Evolutionary conservation across 2,329 filamentous ascomycete species (phyloP).

Genomic region (Blastomyces parvus): DNA sequence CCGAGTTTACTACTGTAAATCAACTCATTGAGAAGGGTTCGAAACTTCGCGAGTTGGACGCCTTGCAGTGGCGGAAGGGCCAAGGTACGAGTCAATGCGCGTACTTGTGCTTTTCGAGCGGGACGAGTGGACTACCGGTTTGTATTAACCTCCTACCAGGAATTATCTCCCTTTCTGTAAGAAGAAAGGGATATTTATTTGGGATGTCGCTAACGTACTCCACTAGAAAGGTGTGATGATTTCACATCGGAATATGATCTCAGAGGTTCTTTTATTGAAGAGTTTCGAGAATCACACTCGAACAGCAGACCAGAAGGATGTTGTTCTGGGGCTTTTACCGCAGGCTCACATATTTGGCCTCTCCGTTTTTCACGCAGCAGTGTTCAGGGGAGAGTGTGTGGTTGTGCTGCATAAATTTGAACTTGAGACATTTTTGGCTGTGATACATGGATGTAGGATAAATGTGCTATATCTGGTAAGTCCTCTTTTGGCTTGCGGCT

Average conservation of each 20-base stretch:
- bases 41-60: conserved; percentile 44
- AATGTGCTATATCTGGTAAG: conserved; percentile 52
- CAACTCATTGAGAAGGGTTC: conserved; percentile 52
- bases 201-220: not conserved
- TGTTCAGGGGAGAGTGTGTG: conserved; percentile 60
- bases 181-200: not conserved
- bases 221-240: conserved; percentile 64
- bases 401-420: conserved; percentile 66
- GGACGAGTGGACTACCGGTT: conserved; percentile 62
- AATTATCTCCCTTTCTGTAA: not conserved
- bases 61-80: conserved; percentile 52
- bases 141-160: conserved; percentile 18
- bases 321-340: conserved; percentile 55
- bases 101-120: conserved; percentile 63
- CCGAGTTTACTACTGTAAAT: conserved; percentile 50
- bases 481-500: not conserved
- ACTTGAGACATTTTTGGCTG: conserved; percentile 47
- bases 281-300: conserved; percentile 39
- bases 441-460: conserved; percentile 57
- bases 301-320: conserved; percentile 40
- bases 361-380: conserved; percentile 50
- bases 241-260: conserved; percentile 61
- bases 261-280: conserved; percentile 54
- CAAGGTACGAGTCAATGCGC: conserved; percentile 57
- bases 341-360: conserved; percentile 68